Percentiles rank a stretch among this genome's conserved stretches.
Evolutionary conservation across 768 basidiomycete genomes (phyloP).

Genomic region (Suillus discolor): DNA sequence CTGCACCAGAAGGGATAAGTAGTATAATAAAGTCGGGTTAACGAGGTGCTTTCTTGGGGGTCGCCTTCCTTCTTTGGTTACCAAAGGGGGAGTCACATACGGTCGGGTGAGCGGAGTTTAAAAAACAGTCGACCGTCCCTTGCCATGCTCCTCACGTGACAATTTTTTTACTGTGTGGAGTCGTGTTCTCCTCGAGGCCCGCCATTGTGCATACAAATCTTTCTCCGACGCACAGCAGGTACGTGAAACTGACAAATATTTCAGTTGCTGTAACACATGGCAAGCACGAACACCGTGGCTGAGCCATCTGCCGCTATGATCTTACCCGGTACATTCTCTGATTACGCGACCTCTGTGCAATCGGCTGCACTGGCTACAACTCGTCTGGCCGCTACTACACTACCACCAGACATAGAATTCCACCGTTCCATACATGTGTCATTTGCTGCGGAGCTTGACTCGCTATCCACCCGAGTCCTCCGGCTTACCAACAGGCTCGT

Average conservation of each 20-base stretch:
- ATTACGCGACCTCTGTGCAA: slow-evolving; percentile 62
- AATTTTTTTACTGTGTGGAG: background rate
- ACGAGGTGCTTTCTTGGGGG: no score
- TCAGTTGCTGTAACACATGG: background rate
- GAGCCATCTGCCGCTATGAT: slow-evolving; percentile 9
- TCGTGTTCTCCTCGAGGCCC: background rate
- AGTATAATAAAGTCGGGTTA: no score
- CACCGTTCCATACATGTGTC: slow-evolving; percentile 82
- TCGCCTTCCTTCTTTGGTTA: no score
- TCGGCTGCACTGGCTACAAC: slow-evolving; percentile 63
- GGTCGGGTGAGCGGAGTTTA: no score
- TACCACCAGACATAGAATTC: slow-evolving; percentile 82
- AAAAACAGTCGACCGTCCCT: no score
- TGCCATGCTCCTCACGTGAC: slow-evolving; percentile 1
- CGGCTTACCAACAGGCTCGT: slow-evolving; percentile 67
- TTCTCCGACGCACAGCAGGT: background rate
- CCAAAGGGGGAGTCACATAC: no score
- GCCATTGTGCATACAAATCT: background rate
- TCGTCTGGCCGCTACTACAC: slow-evolving; percentile 52
- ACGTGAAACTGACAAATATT: background rate
- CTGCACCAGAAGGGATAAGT: no score
- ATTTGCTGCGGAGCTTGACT: slow-evolving; percentile 72
- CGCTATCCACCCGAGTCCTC: slow-evolving; percentile 66
- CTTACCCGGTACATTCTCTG: slow-evolving; percentile 43
- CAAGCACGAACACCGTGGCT: background rate